Conservation (phyloP, 176 grass and related monocot species). For the Metroxylon sagu region DNA sequence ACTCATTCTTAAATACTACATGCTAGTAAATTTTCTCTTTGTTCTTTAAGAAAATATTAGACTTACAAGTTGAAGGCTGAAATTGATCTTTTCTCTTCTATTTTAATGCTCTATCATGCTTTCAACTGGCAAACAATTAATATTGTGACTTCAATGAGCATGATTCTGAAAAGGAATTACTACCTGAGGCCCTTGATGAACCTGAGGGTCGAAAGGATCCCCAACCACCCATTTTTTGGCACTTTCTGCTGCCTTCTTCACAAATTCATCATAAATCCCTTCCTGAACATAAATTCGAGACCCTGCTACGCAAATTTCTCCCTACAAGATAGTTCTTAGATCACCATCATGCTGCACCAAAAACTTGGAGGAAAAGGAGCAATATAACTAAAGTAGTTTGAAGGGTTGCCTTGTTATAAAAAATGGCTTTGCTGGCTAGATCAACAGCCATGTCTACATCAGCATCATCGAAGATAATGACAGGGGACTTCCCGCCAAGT, state of each 20-base stretch:
- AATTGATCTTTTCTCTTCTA: too few species aligned
- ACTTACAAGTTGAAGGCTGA: too few species aligned
- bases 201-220: constrained; percentile 65
- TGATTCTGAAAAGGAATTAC: background rate
- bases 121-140: too few species aligned
- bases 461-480: constrained; percentile 81
- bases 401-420: constrained; percentile 65
- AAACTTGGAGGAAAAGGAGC: too few species aligned
- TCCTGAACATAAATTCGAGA: constrained; percentile 90
- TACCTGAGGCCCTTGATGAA: constrained; percentile 78
- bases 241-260: constrained; percentile 43
- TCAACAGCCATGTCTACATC: constrained; percentile 69
- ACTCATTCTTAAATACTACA: too few species aligned
- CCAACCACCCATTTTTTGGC: constrained; percentile 66
- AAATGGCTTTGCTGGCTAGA: constrained; percentile 37
- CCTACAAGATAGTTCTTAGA: constrained; percentile 18
- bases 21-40: too few species aligned
- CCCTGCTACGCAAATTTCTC: constrained; percentile 68
- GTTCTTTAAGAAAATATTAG: too few species aligned
- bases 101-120: too few species aligned
- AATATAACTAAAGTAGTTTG: too few species aligned
- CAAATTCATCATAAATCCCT: constrained; percentile 79
- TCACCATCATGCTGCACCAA: too few species aligned
- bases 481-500: constrained; percentile 73
- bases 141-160: too few species aligned